Percentiles rank a stretch among this genome's conserved stretches.
Evolutionary conservation across 805 yeast genomes (phyloP).

Genomic region (Metschnikowia anglica): DNA sequence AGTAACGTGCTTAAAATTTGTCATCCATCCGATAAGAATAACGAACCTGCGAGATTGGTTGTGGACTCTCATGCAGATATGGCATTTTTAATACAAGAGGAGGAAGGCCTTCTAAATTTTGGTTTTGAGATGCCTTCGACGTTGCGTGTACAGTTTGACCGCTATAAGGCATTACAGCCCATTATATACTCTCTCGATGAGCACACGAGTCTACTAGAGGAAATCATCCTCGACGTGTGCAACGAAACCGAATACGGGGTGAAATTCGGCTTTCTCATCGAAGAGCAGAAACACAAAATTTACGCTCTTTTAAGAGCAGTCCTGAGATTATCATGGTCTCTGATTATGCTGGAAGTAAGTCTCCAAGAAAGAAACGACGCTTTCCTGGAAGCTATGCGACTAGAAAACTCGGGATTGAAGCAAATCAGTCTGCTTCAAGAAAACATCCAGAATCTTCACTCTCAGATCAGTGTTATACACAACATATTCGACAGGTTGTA

Average conservation of each 20-base stretch:
- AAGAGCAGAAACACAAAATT: constrained; percentile 32
- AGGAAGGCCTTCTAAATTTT: constrained; percentile 26
- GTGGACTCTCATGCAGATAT: constrained; percentile 8
- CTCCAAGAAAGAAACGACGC: constrained; percentile 27
- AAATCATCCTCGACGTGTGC: constrained; percentile 24
- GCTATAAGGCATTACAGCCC: constrained; percentile 54
- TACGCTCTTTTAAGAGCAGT: constrained; percentile 19
- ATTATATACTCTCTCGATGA: constrained; percentile 55
- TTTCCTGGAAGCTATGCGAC: neutral
- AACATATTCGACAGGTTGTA: constrained; percentile 5
- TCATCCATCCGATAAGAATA: neutral
- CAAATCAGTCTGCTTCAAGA: constrained; percentile 26
- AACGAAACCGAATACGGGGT: constrained; percentile 34
- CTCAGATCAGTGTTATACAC: constrained; percentile 11
- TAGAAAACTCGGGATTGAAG: constrained; percentile 12
- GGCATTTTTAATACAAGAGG: constrained; percentile 8
- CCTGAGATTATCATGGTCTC: constrained; percentile 14
- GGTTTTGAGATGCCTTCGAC: constrained; percentile 59
- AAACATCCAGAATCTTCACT: constrained; percentile 21
- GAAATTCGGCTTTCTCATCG: constrained; percentile 44
- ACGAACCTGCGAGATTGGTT: neutral
- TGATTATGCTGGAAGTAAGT: constrained; percentile 10
- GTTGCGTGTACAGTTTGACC: constrained; percentile 47
- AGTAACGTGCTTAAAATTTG: constrained; percentile 6
- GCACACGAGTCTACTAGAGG: constrained; percentile 43